Percentiles rank a stretch among this genome's conserved stretches.
These are phyloP conservation scores for Psilocybe mexicana DNA, from an alignment of 1,284 basidiomycete species.

Conservation along the genomic window DNA sequence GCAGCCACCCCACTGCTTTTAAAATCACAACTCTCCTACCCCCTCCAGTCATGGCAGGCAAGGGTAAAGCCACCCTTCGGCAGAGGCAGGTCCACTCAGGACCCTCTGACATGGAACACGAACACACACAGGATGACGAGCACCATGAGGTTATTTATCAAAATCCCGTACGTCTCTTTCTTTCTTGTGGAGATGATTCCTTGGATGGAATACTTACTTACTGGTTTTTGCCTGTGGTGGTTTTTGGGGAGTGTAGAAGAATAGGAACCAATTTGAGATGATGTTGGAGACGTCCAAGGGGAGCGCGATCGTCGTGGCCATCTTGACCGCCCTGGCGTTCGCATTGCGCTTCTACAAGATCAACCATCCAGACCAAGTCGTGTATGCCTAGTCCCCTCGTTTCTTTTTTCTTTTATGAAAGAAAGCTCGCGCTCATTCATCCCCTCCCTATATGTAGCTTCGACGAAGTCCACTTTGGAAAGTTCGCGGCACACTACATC, in stretches of 20 bases:
- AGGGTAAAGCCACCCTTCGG: constrained; percentile 26
- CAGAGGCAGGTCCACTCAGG: constrained; percentile 22
- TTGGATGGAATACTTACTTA: background rate
- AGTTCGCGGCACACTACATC: constrained; percentile 93
- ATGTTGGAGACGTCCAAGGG: constrained; percentile 60
- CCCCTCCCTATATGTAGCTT: constrained; percentile 59
- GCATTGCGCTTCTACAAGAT: constrained; percentile 91
- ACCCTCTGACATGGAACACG: constrained; percentile 27
- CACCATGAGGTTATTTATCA: constrained; percentile 45
- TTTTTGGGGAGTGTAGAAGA: constrained; percentile 35
- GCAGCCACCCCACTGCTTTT: background rate
- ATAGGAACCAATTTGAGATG: constrained; percentile 59
- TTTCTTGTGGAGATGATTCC: background rate
- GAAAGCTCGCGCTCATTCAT: constrained; percentile 1
- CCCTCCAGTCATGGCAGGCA: constrained; percentile 31
- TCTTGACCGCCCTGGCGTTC: constrained; percentile 76
- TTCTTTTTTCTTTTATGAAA: background rate
- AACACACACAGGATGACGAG: constrained; percentile 45
- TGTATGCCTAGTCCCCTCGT: constrained; percentile 56
- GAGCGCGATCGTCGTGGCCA: constrained; percentile 56
- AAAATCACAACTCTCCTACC: constrained; percentile 18
- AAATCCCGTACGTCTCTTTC: constrained; percentile 39
- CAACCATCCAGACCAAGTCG: constrained; percentile 91
- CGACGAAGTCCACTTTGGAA: constrained; percentile 97
- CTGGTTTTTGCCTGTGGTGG: constrained; percentile 2